phyloP scores from a whole-genome alignment of 495 filamentous ascomycete species.

The Trichoderma asperelloides region DNA sequence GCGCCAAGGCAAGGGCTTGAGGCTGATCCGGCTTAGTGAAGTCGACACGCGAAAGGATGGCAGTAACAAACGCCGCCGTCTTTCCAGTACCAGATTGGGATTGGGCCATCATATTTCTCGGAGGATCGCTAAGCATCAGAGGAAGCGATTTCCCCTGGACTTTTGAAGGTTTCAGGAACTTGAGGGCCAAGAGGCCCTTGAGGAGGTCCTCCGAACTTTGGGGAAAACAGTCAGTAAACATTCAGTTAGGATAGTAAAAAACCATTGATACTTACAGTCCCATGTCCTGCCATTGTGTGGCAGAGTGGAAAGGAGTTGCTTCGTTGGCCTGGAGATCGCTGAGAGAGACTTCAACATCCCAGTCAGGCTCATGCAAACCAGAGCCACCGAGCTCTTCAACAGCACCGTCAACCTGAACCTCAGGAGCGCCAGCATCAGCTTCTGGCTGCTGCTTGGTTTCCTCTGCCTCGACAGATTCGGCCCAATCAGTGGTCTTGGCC shows the following conservation, averaged over 20 bases:
- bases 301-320: slow-evolving; percentile 79
- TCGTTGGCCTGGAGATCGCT: slow-evolving; percentile 80
- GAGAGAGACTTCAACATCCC: slow-evolving; percentile 81
- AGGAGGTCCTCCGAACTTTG: slow-evolving; percentile 24
- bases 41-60: slow-evolving; percentile 78
- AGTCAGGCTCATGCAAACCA: slow-evolving; percentile 62
- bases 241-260: not conserved
- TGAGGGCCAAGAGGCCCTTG: slow-evolving; percentile 62
- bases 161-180: slow-evolving; percentile 92
- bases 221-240: not conserved
- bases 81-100: slow-evolving; percentile 98
- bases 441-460: slow-evolving; percentile 27
- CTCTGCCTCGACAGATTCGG: slow-evolving; percentile 18
- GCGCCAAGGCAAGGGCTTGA: slow-evolving; percentile 83
- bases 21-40: slow-evolving; percentile 54
- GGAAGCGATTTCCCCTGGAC: slow-evolving; percentile 92
- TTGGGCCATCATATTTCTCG: slow-evolving; percentile 89
- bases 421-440: slow-evolving; percentile 21
- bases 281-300: slow-evolving; percentile 76
- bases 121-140: slow-evolving; percentile 72
- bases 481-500: slow-evolving; percentile 9
- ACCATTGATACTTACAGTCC: slow-evolving; percentile 60
- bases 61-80: slow-evolving; percentile 91
- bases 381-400: slow-evolving; percentile 26
- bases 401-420: slow-evolving; percentile 46